Conservation (phyloP, 257 asterid species). For the Salvia rosmarinus region DNA sequence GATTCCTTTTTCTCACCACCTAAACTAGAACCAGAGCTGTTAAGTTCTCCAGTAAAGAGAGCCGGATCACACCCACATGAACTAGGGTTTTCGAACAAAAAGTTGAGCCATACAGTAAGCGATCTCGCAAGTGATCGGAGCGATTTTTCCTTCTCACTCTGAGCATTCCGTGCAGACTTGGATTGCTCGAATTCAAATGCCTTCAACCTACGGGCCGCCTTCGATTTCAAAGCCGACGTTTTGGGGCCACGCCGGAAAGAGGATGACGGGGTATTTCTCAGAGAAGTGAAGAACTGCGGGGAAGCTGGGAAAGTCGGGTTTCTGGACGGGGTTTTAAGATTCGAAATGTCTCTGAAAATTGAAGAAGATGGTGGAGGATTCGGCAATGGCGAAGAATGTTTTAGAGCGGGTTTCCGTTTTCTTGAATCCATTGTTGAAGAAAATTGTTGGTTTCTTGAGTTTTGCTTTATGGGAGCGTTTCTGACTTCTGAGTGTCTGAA, state of each 20-base stretch:
- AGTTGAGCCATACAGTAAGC: slow-evolving; percentile 89
- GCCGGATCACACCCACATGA: slow-evolving; percentile 82
- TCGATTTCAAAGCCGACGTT: slow-evolving; percentile 54
- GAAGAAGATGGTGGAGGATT: slow-evolving; percentile 49
- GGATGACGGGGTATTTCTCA: slow-evolving; percentile 57
- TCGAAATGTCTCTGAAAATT: slow-evolving; percentile 67
- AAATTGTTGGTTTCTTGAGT: neutral
- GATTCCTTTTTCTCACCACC: slow-evolving; percentile 34
- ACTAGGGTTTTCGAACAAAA: slow-evolving; percentile 73
- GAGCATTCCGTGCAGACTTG: slow-evolving; percentile 80
- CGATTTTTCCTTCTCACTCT: slow-evolving; percentile 65
- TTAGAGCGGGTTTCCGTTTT: slow-evolving; percentile 38
- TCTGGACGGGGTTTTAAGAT: slow-evolving; percentile 68
- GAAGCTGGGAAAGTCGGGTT: slow-evolving; percentile 40
- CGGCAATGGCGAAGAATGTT: slow-evolving; percentile 47
- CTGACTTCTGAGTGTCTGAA: slow-evolving; percentile 29
- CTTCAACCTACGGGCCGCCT: slow-evolving; percentile 66
- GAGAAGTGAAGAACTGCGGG: slow-evolving; percentile 71
- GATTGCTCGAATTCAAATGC: slow-evolving; percentile 83
- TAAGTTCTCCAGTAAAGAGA: slow-evolving; percentile 58
- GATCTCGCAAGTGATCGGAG: slow-evolving; percentile 73
- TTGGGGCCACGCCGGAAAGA: slow-evolving; percentile 45
- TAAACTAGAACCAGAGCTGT: slow-evolving; percentile 38
- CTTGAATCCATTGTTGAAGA: slow-evolving; percentile 48
- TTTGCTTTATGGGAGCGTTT: slow-evolving; percentile 8